A percentile compares a stretch with the other conserved stretches of the same genome.
These are phyloP conservation scores for Conoideocrella luteorostrata DNA, from an alignment of 2,329 filamentous ascomycete genomes.

Conservation along the genomic window DNA sequence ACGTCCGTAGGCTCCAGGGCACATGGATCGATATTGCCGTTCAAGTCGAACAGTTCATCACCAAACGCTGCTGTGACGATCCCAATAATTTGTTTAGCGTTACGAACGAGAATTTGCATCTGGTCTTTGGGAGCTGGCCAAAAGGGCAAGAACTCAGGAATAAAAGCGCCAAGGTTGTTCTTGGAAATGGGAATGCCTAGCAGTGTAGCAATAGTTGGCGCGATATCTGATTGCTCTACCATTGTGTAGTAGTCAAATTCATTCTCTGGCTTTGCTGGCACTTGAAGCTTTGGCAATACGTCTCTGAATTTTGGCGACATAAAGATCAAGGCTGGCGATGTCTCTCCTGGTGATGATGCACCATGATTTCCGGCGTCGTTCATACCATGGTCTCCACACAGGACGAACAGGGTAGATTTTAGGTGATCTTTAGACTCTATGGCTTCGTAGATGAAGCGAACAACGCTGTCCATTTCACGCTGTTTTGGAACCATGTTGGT, in stretches of 20 bases:
- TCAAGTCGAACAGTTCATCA: conserved; percentile 33
- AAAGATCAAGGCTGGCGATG: conserved; percentile 86
- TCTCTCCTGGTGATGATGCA: conserved; percentile 88
- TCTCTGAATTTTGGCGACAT: conserved; percentile 73
- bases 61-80: conserved; percentile 71
- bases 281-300: conserved; percentile 36
- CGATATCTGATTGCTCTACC: conserved; percentile 92
- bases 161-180: conserved; percentile 86
- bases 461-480: conserved; percentile 82
- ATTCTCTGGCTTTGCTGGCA: conserved; percentile 53
- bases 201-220: conserved; percentile 79
- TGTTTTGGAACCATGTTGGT: conserved; percentile 92
- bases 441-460: conserved; percentile 67
- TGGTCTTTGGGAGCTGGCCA: conserved; percentile 55
- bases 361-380: conserved; percentile 97
- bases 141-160: conserved; percentile 69
- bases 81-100: conserved; percentile 72
- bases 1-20: conserved; percentile 32
- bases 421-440: conserved; percentile 68
- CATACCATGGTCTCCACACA: conserved; percentile 98
- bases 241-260: conserved; percentile 79
- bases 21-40: conserved; percentile 29
- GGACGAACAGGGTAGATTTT: conserved; percentile 69
- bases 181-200: conserved; percentile 81
- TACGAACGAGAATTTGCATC: conserved; percentile 64